Base-by-base conservation (phyloP, 2,329 filamentous ascomycete genomes). In the Claviceps sp. region DNA sequence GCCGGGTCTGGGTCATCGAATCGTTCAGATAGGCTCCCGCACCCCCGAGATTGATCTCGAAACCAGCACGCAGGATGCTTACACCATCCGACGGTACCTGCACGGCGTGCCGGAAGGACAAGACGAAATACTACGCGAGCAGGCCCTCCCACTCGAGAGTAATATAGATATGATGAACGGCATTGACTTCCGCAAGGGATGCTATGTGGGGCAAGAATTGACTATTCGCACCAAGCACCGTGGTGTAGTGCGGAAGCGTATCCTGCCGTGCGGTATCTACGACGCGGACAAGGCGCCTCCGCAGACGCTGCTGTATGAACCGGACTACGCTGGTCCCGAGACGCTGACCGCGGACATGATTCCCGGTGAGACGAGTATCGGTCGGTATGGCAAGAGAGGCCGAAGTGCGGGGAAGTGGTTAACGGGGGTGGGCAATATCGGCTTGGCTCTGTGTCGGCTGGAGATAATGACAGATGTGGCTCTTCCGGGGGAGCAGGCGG, bases 181-280 rank as follows among this genome's bases (percentile, higher is more conserved):
- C 26, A 84, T 98, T 58, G 88, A 96, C 68, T 98, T 93, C 71
- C 82, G 82, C 63, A 98, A 98, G 71, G 93, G 93, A 7, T 98
- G 93, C 69, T 98, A 98, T 67, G 81, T 97, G 7, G 93, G 93
- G 0, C 93, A 98, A 69, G 93, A 98, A 67, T 77, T 98, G 56
- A 97, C 93, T 1, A 95, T 97, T 57, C 84, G 93, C 43, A 98
- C 93, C 1, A 85, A 90, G 65, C 93, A 98, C 68, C 90, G 86
- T 13, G 93, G 93, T 22, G 88, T 98, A 16, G 88, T 98, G 42
- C 78, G 93, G 55, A 95, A 96, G 74, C 78, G 93, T 48, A 80
- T 97, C 48, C 66, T 98, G 50, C 93, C 93, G 0, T 82, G 91
- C 37, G 70, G 85, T 57, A 62, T 96, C 16, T 93, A 91, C 65